Evolutionary conservation across 2,329 filamentous ascomycete genomes (phyloP), one percentile per base, ranked within the genome.

Genomic region (Penicillium sp.): DNA sequence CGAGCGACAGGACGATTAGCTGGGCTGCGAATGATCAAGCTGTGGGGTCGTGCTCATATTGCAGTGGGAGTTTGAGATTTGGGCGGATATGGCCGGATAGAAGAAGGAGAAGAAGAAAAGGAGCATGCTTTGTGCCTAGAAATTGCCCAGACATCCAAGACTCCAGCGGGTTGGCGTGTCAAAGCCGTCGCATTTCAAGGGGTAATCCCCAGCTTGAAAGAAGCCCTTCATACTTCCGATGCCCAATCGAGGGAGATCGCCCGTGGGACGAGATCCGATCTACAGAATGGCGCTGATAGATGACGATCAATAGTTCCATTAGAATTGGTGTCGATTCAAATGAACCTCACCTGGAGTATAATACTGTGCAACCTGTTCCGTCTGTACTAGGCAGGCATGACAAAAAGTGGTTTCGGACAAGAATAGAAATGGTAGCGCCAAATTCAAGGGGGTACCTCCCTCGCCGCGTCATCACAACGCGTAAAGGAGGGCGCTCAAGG

Each of bases 191-290:
- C 43, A 24, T 52, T 57, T 57, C 60, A 60, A 60, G 56, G 60
- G 60, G 50, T 41, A 40, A 51, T 16, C 19, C 19, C 14, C 16
- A 51, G 27, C n/a, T 33, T 27, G 19, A 16, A 49, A 31, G 53
- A 54, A 35, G 56, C 40, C 60, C 50, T 60, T 59, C 60, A 60
- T 61, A 60, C 56, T 60, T 61, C 50, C 39, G 53, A 52, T 37
- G 27, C 39, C 43, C 40, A 50, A 59, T 54, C 36, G 24, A 52
- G 50, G 40, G 47, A 36, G 60, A 60, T 60, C 50, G 46, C 19
- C 24, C 22, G 39, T 33, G 33, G 18, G 18, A 35, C 27, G 39
- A 44, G 41, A 50, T 36, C 43, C 33, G 55, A 57, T 57, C 49
- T 57, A 57, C 49, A 40, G 16, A n/a, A 50, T n/a, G 2, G 19